Conservation (phyloP, 768 basidiomycete genomes). For the Glaciozyma martinii region DNA sequence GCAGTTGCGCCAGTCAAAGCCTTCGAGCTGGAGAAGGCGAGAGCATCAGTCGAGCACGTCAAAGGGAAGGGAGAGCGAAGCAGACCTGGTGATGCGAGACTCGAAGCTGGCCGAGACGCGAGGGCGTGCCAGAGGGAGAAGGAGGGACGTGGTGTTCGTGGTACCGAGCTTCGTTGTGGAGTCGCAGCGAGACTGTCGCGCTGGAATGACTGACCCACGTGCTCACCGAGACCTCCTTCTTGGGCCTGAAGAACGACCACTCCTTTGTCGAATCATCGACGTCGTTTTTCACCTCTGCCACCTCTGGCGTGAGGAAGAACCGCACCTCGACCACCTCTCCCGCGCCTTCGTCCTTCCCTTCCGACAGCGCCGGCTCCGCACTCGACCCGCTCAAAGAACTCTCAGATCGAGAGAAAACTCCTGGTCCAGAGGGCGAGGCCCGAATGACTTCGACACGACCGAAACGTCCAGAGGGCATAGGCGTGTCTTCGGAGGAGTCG, state of each 20-base stretch:
- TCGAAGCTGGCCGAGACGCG: neutral
- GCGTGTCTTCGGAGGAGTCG: constrained; percentile 3
- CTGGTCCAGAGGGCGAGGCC: neutral
- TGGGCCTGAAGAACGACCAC: constrained; percentile 1
- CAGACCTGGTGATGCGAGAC: neutral
- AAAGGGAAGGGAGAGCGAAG: neutral
- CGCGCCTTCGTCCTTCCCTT: neutral
- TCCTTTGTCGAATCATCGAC: constrained; percentile 7
- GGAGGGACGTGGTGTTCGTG: constrained; percentile 6
- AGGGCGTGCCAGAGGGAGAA: neutral
- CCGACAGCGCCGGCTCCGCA: neutral
- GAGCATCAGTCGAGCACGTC: too few species aligned
- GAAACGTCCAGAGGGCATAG: neutral
- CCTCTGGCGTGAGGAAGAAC: neutral
- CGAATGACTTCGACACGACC: constrained; percentile 7
- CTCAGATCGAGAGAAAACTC: neutral
- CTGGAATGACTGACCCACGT: neutral
- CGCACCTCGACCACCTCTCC: constrained; percentile 4
- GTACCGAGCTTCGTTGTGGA: constrained; percentile 10
- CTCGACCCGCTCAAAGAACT: neutral
- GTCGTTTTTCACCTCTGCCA: neutral
- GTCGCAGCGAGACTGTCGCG: neutral
- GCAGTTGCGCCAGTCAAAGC: neutral
- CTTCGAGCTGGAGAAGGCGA: too few species aligned
- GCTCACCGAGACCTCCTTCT: neutral